A percentile compares a stretch with the other conserved stretches of the same genome.
Evolutionary conservation across 495 filamentous ascomycete genomes (phyloP).

Genomic region (Amphirosellinia nigrospora): DNA sequence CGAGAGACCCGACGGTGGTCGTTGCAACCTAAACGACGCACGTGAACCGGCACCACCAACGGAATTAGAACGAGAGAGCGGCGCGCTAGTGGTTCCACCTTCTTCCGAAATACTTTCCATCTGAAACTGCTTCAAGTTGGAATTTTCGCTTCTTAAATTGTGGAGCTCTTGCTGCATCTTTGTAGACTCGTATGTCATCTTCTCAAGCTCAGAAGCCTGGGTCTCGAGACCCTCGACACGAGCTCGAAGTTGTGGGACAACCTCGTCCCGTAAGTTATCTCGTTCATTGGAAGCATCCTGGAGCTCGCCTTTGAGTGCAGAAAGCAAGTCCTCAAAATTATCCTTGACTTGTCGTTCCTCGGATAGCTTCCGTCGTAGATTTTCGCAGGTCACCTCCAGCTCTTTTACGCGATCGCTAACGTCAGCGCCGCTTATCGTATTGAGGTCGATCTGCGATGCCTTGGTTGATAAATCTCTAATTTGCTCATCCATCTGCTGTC

Average conservation of each 20-base stretch:
- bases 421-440: slow-evolving; percentile 52
- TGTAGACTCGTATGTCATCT: slow-evolving; percentile 73
- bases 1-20: slow-evolving; percentile 48
- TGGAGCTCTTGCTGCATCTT: slow-evolving; percentile 83
- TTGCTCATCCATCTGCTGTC: slow-evolving; percentile 79
- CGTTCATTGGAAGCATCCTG: slow-evolving; percentile 84
- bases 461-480: slow-evolving; percentile 80
- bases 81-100: slow-evolving; percentile 30
- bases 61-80: slow-evolving; percentile 52
- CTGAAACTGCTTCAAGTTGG: slow-evolving; percentile 39
- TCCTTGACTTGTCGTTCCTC: slow-evolving; percentile 90
- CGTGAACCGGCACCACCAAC: slow-evolving; percentile 43
- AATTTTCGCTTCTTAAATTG: slow-evolving; percentile 71
- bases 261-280: slow-evolving; percentile 87
- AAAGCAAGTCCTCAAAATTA: slow-evolving; percentile 90
- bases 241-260: slow-evolving; percentile 74
- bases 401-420: slow-evolving; percentile 67
- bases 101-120: slow-evolving; percentile 42
- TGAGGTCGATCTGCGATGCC: slow-evolving; percentile 63
- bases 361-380: slow-evolving; percentile 75
- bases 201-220: slow-evolving; percentile 69
- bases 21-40: slow-evolving; percentile 38
- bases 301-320: slow-evolving; percentile 81
- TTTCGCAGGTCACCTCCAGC: slow-evolving; percentile 79
- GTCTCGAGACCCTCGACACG: slow-evolving; percentile 79